Conservation (phyloP, 2,329 filamentous ascomycete genomes). For the Xylariaceae sp. region DNA sequence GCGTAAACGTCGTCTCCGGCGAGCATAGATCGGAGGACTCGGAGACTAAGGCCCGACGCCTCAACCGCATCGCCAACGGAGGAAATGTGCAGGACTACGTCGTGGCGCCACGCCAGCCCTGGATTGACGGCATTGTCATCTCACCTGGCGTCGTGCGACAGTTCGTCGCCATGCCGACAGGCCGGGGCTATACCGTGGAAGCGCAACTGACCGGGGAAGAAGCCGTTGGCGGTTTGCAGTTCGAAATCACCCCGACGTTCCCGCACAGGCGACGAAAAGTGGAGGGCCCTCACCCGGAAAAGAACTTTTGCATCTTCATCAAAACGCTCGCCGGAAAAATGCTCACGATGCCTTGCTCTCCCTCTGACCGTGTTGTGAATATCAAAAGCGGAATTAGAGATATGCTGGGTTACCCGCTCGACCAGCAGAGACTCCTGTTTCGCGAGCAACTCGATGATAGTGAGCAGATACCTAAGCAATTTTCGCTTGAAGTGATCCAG, state of each 20-base stretch:
- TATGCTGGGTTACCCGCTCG: not conserved
- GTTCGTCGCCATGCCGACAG: slow-evolving; percentile 51
- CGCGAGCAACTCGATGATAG: not conserved
- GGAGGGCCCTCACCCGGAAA: too few relatives aligned
- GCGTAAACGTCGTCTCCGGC: slow-evolving; percentile 45
- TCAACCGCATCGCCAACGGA: not conserved
- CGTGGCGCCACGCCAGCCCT: slow-evolving; percentile 41
- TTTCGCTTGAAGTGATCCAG: not conserved
- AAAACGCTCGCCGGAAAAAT: not conserved
- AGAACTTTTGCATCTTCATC: not conserved
- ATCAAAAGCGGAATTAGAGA: not conserved
- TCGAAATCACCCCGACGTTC: slow-evolving; percentile 44
- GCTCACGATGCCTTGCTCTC: slow-evolving; percentile 1
- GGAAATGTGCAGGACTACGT: slow-evolving; percentile 37
- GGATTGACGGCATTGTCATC: slow-evolving; percentile 45
- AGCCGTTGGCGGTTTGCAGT: slow-evolving; percentile 44
- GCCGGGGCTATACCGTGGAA: slow-evolving; percentile 48
- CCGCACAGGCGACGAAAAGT: not conserved
- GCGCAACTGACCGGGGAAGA: slow-evolving; percentile 49
- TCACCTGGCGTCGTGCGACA: slow-evolving; percentile 45
- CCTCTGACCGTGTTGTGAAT: not conserved
- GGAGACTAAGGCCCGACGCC: slow-evolving; percentile 18
- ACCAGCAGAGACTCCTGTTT: not conserved
- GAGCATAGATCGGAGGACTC: slow-evolving; percentile 32
- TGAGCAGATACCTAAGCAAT: not conserved